Conservation (phyloP, 2,329 filamentous ascomycete species). For the Botrytis elliptica region DNA sequence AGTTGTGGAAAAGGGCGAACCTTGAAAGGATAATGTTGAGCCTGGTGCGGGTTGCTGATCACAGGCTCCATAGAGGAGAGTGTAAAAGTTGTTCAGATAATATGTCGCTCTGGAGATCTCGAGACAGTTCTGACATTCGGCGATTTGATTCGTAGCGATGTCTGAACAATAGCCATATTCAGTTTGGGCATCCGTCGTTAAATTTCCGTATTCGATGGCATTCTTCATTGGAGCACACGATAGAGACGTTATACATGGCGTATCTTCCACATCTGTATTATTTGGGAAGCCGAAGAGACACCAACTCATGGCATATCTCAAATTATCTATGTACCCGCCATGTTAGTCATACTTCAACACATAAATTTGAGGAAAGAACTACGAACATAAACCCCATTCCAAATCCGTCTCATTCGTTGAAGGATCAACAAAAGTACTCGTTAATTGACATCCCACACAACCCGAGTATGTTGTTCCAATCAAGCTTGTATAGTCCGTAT, state of each 20-base stretch:
- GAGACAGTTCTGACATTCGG: constrained; percentile 52
- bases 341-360: background rate
- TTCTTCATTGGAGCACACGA: constrained; percentile 52
- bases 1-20: constrained; percentile 51
- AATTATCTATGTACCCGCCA: constrained; percentile 48
- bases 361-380: background rate
- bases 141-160: constrained; percentile 45
- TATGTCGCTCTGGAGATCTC: constrained; percentile 39
- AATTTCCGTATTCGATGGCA: constrained; percentile 50
- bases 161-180: constrained; percentile 54
- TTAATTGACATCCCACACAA: constrained; percentile 37
- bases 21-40: constrained; percentile 49
- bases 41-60: constrained; percentile 51
- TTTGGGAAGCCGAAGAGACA: constrained; percentile 54
- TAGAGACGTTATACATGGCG: constrained; percentile 52
- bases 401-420: constrained; percentile 50
- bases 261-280: constrained; percentile 44
- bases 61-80: constrained; percentile 49
- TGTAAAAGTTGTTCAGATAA: constrained; percentile 56
- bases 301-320: constrained; percentile 54
- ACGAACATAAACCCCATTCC: constrained; percentile 56
- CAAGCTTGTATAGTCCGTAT: constrained; percentile 24
- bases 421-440: constrained; percentile 47
- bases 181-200: constrained; percentile 46
- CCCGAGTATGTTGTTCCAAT: constrained; percentile 29